A percentile compares a stretch with the other conserved stretches of the same genome.
Evolutionary conservation across 2,329 filamentous ascomycete genomes (phyloP).

Genomic region (Aspergillus texensis): DNA sequence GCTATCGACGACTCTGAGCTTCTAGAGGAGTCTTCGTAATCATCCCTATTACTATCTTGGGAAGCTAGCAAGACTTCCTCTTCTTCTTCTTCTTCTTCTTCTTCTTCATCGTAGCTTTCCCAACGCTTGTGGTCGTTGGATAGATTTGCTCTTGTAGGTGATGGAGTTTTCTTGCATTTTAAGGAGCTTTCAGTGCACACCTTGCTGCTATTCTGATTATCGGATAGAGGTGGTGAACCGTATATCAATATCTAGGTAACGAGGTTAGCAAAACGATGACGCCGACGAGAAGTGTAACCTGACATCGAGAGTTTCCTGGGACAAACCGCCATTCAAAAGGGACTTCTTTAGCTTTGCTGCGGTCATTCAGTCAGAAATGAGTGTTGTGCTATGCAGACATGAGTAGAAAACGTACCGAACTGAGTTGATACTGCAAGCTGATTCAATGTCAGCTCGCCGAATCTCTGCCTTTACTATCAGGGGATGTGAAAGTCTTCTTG

Average conservation of each 20-base stretch:
- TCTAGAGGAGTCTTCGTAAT: slow-evolving; percentile 23
- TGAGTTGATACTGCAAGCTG: slow-evolving; percentile 22
- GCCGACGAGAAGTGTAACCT: slow-evolving; percentile 15
- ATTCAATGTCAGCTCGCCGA: neutral
- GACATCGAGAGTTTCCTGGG: slow-evolving; percentile 53
- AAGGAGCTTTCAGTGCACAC: neutral
- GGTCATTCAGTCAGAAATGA: slow-evolving; percentile 5
- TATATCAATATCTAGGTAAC: slow-evolving; percentile 25
- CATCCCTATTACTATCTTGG: slow-evolving; percentile 28
- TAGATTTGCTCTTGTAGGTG: neutral
- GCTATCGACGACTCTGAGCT: slow-evolving; percentile 20
- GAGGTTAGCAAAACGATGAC: slow-evolving; percentile 14
- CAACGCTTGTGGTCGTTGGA: slow-evolving; percentile 3
- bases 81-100: slow-evolving; percentile 16
- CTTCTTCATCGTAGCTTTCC: slow-evolving; percentile 19
- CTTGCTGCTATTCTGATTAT: neutral
- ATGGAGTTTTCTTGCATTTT: neutral
- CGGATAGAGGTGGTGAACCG: slow-evolving; percentile 8
- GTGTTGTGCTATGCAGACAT: neutral
- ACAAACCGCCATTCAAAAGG: slow-evolving; percentile 55
- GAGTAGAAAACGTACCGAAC: slow-evolving; percentile 16
- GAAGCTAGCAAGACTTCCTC: slow-evolving; percentile 27
- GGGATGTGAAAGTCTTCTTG: neutral
- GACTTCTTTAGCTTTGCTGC: slow-evolving; percentile 53
- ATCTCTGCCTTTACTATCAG: neutral